A percentile compares a stretch with the other conserved stretches of the same genome.
Conservation (phyloP, 106 monocot species). For the Allium sativum region DNA sequence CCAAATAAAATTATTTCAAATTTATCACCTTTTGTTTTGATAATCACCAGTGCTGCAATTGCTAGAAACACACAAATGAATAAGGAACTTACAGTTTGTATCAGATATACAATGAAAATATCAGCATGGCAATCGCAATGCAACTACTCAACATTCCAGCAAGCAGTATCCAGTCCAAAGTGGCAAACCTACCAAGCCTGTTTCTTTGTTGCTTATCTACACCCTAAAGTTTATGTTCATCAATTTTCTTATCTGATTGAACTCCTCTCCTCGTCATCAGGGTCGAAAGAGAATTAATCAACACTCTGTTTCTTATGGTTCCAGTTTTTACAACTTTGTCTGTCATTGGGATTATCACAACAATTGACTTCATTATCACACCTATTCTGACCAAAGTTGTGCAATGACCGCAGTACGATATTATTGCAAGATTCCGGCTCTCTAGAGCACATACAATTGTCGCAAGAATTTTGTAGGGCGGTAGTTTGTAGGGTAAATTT, state of each 20-base stretch:
- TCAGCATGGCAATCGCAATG: slow-evolving; percentile 19
- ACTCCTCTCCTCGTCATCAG: slow-evolving; percentile 32
- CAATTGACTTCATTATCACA: background rate
- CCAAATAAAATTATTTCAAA: slow-evolving; percentile 1
- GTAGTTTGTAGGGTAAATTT: background rate
- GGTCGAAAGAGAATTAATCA: slow-evolving; percentile 24
- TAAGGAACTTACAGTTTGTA: background rate
- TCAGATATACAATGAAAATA: slow-evolving; percentile 16
- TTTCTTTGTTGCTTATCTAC: slow-evolving; percentile 4
- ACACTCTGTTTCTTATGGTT: background rate
- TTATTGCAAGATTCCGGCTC: slow-evolving; percentile 11
- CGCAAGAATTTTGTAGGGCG: slow-evolving; percentile 10
- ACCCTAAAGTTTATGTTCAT: background rate
- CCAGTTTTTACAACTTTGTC: background rate
- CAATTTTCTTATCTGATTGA: slow-evolving; percentile 1
- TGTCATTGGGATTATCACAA: background rate
- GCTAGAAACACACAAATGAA: background rate
- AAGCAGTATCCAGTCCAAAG: slow-evolving; percentile 41
- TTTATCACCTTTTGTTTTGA: background rate
- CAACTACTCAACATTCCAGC: slow-evolving; percentile 36
- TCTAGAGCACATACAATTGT: slow-evolving; percentile 30
- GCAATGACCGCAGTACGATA: background rate
- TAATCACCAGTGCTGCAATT: background rate
- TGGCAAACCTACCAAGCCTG: slow-evolving; percentile 4
- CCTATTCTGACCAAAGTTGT: slow-evolving; percentile 2